Evolutionary conservation across 2,329 filamentous ascomycete genomes (phyloP).

Genomic region (Stachybotrys echinatus): DNA sequence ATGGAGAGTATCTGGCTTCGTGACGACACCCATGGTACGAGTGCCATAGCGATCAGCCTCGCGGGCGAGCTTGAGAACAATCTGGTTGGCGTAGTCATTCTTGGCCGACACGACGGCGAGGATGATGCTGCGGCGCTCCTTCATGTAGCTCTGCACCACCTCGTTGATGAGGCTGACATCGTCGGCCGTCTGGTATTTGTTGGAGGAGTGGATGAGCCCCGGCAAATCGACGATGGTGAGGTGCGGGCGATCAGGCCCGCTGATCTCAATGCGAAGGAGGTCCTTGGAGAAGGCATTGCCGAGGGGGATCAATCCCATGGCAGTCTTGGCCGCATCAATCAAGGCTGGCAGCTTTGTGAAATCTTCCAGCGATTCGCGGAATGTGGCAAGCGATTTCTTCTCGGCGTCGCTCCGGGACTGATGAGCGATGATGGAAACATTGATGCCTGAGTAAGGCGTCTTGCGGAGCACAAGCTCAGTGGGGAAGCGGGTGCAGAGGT

Average conservation of each 20-base stretch:
- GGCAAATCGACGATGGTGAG: slow-evolving; percentile 58
- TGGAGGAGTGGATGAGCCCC: slow-evolving; percentile 46
- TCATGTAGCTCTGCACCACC: slow-evolving; percentile 53
- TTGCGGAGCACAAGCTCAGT: slow-evolving; percentile 54
- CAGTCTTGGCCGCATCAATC: slow-evolving; percentile 31
- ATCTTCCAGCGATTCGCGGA: slow-evolving; percentile 12
- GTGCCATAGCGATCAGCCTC: slow-evolving; percentile 16
- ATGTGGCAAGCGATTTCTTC: slow-evolving; percentile 14
- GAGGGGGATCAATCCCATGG: slow-evolving; percentile 42
- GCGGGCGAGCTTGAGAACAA: slow-evolving; percentile 42
- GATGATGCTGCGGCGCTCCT: slow-evolving; percentile 50
- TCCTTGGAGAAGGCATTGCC: slow-evolving; percentile 38
- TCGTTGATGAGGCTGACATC: slow-evolving; percentile 39
- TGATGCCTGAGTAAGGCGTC: slow-evolving; percentile 20
- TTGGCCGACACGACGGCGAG: slow-evolving; percentile 53
- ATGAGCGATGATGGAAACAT: slow-evolving; percentile 26
- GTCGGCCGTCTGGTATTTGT: slow-evolving; percentile 35
- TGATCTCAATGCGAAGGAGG: slow-evolving; percentile 43
- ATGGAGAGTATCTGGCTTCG: slow-evolving; percentile 44
- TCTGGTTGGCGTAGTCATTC: slow-evolving; percentile 54
- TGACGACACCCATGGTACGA: slow-evolving; percentile 52
- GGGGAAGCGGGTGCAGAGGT: slow-evolving; percentile 55
- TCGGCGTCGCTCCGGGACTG: slow-evolving; percentile 17
- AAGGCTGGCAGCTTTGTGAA: slow-evolving; percentile 18
- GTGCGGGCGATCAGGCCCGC: slow-evolving; percentile 42